phyloP scores from a whole-genome alignment of 495 filamentous ascomycete species.

The Tirmania nivea region DNA sequence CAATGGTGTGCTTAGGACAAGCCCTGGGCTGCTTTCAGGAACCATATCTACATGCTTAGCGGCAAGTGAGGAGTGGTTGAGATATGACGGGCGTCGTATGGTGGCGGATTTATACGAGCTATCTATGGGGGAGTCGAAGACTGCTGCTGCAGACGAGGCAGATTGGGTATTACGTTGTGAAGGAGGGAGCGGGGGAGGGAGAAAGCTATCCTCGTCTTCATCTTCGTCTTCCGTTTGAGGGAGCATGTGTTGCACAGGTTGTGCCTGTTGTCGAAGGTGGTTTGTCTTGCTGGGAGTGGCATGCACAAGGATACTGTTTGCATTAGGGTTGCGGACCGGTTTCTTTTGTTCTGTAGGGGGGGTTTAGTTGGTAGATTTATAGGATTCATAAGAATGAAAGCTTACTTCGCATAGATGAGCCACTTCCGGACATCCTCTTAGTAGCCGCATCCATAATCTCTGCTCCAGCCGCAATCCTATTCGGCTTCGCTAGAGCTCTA shows the following conservation, averaged over 20 bases:
- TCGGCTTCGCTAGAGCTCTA: conserved; percentile 61
- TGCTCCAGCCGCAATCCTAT: conserved; percentile 53
- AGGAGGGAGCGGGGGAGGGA: conserved; percentile 1
- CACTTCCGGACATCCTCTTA: conserved; percentile 27
- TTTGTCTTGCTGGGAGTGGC: conserved; percentile 40
- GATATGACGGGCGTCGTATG: neutral
- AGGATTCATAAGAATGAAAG: conserved; percentile 18
- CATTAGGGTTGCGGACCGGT: conserved; percentile 35
- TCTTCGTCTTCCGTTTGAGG: neutral
- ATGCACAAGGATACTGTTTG: conserved; percentile 39
- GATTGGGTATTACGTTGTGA: neutral
- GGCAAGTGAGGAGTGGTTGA: neutral
- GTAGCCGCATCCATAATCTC: conserved; percentile 50
- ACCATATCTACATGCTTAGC: neutral
- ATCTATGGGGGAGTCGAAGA: neutral
- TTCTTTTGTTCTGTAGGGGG: conserved; percentile 35
- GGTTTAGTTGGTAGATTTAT: neutral
- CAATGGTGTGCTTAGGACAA: neutral
- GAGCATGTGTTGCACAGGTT: neutral
- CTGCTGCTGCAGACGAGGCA: neutral
- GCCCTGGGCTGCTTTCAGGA: neutral
- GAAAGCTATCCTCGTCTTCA: conserved; percentile 5
- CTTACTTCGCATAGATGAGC: neutral
- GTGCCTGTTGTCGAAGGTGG: neutral
- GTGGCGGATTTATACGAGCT: neutral